These are phyloP conservation scores for Senna siamea DNA, from an alignment of 306 rosid genomes.

Conservation along the genomic window DNA sequence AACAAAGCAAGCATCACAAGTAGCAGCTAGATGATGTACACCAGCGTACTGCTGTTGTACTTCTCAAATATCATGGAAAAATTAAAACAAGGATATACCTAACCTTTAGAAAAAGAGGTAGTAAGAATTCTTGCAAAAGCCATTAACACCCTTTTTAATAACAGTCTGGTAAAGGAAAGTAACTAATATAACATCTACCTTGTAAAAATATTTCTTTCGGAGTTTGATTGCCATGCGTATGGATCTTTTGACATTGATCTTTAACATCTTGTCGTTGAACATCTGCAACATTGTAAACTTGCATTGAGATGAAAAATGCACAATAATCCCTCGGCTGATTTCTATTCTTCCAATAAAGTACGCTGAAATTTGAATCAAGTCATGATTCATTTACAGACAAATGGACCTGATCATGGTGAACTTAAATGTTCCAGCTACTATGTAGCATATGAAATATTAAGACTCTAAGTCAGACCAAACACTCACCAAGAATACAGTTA, in stretches of 20 bases:
- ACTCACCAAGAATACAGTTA: not conserved
- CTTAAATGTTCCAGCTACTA: not conserved
- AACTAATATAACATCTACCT: slow-evolving; percentile 56
- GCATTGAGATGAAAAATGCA: slow-evolving; percentile 35
- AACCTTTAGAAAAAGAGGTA: not conserved
- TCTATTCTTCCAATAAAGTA: slow-evolving; percentile 17
- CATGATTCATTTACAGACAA: not conserved
- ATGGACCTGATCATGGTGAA: not conserved
- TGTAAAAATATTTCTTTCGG: slow-evolving; percentile 81
- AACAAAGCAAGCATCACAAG: slow-evolving; percentile 37
- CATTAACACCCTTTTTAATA: slow-evolving; percentile 16
- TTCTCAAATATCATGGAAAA: slow-evolving; percentile 18
- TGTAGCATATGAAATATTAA: not conserved
- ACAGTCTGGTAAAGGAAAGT: slow-evolving; percentile 22
- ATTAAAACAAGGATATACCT: slow-evolving; percentile 9
- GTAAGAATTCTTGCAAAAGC: slow-evolving; percentile 24
- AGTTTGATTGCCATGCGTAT: slow-evolving; percentile 76
- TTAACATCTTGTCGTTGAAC: slow-evolving; percentile 85
- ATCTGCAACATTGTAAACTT: slow-evolving; percentile 55
- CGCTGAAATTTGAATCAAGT: not conserved
- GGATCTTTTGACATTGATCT: slow-evolving; percentile 79
- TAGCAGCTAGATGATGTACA: slow-evolving; percentile 32
- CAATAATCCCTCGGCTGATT: not conserved
- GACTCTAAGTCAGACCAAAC: not conserved
- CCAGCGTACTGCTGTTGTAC: not conserved